A percentile compares a stretch with the other conserved stretches of the same genome.
Evolutionary conservation across 441 rosid genomes (phyloP).

Genomic region (Syzygium malaccense): DNA sequence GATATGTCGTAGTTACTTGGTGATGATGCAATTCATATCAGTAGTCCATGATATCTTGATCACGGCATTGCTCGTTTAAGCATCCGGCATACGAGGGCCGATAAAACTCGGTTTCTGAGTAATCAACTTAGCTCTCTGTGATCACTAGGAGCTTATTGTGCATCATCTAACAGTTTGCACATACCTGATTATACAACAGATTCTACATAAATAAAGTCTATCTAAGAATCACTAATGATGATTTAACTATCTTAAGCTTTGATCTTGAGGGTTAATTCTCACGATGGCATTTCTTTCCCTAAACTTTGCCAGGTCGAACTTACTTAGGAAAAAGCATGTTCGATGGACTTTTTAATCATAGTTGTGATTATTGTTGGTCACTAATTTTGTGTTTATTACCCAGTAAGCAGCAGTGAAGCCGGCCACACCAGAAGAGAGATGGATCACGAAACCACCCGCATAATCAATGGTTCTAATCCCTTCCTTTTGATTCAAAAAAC

Average conservation of each 20-base stretch:
- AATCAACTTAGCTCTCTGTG: neutral
- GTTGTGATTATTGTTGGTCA: neutral
- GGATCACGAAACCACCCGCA: conserved; percentile 63
- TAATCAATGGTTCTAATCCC: conserved; percentile 31
- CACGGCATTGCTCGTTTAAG: neutral
- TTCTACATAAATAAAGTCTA: neutral
- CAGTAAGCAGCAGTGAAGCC: conserved; percentile 69
- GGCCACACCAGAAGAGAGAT: conserved; percentile 64
- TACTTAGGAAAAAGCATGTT: neutral
- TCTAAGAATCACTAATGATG: neutral
- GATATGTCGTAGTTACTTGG: neutral
- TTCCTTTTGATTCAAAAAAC: conserved; percentile 10
- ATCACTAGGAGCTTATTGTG: neutral
- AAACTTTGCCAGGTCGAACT: neutral
- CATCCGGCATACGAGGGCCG: neutral
- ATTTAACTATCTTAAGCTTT: neutral
- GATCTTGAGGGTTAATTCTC: neutral
- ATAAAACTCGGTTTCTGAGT: neutral
- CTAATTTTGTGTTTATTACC: conserved; percentile 12
- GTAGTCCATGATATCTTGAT: neutral
- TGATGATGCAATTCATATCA: neutral
- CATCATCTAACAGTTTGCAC: neutral
- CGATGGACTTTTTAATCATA: neutral
- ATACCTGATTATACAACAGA: neutral
- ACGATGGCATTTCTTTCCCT: neutral